Evolutionary conservation across 495 filamentous ascomycete genomes (phyloP).

Genomic region (Aspergillus mulundensis): DNA sequence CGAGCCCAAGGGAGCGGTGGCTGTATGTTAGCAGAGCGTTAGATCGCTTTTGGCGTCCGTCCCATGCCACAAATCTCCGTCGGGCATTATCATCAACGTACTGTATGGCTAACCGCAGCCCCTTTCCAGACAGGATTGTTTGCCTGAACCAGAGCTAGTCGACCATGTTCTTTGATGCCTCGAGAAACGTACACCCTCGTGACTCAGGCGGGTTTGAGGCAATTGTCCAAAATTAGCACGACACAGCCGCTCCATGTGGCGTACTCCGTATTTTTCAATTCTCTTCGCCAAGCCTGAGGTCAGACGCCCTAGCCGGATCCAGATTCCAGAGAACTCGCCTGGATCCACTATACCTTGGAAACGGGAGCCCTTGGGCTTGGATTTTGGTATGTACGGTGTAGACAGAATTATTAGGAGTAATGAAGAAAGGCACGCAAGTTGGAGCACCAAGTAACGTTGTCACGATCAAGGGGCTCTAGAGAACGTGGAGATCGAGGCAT

Average conservation of each 20-base stretch:
- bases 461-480: neutral
- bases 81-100: neutral
- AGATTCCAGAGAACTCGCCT: neutral
- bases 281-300: constrained; percentile 4
- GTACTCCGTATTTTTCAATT: constrained; percentile 14
- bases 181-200: neutral
- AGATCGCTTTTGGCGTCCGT: neutral
- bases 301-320: neutral
- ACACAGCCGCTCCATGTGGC: constrained; percentile 3
- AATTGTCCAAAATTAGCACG: constrained; percentile 22
- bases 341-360: neutral
- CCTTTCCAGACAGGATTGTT: neutral
- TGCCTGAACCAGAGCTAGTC: neutral
- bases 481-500: constrained; percentile 6
- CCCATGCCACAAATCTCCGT: too few species aligned
- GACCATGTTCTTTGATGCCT: neutral
- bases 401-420: neutral
- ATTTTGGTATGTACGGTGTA: too few species aligned
- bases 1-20: constrained; percentile 7
- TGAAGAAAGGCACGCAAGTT: neutral
- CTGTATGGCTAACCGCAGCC: neutral
- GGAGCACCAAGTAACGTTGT: neutral
- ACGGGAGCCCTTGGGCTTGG: too few species aligned
- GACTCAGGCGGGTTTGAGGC: constrained; percentile 12
- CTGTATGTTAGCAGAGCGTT: constrained; percentile 1